Evolutionary conservation across 306 rosid species (phyloP).

Genomic region (Ceratonia siliqua): DNA sequence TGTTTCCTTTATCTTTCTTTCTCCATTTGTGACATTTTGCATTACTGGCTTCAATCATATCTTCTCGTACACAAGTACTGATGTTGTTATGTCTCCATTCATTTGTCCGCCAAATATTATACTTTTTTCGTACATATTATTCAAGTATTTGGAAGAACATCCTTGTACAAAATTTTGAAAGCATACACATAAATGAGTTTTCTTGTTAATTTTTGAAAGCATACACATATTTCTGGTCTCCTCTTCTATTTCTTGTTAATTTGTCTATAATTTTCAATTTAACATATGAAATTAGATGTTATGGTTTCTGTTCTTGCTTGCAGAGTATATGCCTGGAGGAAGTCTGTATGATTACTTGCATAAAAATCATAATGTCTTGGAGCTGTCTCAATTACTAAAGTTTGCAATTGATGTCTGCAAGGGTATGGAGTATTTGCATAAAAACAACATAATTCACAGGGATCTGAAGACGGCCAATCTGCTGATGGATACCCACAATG

Average conservation of each 20-base stretch:
- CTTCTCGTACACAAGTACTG: neutral
- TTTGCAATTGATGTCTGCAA: constrained; percentile 86
- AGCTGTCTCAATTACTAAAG: constrained; percentile 70
- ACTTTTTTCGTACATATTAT: neutral
- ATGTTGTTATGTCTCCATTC: neutral
- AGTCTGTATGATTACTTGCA: constrained; percentile 92
- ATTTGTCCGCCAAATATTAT: neutral
- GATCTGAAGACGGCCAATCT: constrained; percentile 94
- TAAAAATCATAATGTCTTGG: constrained; percentile 73
- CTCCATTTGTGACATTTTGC: neutral
- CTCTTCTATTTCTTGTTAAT: neutral
- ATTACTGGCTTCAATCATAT: neutral
- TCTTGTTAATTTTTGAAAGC: too few relatives aligned
- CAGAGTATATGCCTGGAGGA: constrained; percentile 98
- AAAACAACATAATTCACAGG: constrained; percentile 68
- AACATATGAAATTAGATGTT: constrained; percentile 20
- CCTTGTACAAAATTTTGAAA: neutral
- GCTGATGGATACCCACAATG: constrained; percentile 79
- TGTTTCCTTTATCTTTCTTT: too few relatives aligned
- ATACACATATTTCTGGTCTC: neutral
- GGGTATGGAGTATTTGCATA: constrained; percentile 94
- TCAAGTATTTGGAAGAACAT: neutral
- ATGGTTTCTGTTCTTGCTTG: constrained; percentile 30
- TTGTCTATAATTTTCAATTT: constrained; percentile 26
- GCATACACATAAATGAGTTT: neutral